Percentiles rank a stretch among this genome's conserved stretches.
Conservation (phyloP, 2,329 filamentous ascomycete genomes). For the Penicillium sp. region DNA sequence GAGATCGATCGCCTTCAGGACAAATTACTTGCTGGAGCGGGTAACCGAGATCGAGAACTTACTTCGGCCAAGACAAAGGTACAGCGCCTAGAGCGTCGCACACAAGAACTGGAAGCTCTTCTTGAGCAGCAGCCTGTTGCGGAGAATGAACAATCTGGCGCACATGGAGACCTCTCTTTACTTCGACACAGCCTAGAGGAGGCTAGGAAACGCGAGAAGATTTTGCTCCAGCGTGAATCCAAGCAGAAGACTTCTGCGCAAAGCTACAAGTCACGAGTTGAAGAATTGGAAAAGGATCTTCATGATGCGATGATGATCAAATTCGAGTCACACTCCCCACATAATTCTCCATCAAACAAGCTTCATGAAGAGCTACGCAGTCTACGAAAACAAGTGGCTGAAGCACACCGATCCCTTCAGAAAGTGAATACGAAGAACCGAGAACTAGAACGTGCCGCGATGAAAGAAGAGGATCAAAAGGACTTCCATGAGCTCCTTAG, state of each 20-base stretch:
- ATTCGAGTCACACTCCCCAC: constrained; percentile 52
- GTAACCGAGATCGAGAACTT: constrained; percentile 50
- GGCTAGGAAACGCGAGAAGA: constrained; percentile 64
- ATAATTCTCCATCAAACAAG: constrained; percentile 49
- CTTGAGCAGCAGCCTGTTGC: constrained; percentile 54
- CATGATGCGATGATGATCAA: constrained; percentile 59
- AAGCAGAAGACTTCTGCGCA: constrained; percentile 62
- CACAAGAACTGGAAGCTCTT: constrained; percentile 51
- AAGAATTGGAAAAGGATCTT: constrained; percentile 65
- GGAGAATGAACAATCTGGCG: constrained; percentile 33
- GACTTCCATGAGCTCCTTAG: constrained; percentile 49
- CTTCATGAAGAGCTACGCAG: constrained; percentile 55
- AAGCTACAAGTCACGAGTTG: constrained; percentile 62
- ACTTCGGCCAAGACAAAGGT: constrained; percentile 58
- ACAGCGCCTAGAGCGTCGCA: constrained; percentile 60
- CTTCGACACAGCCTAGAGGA: constrained; percentile 63
- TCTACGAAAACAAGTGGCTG: constrained; percentile 60
- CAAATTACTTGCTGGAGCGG: constrained; percentile 46
- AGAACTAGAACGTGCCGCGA: constrained; percentile 51
- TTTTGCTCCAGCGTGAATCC: constrained; percentile 64
- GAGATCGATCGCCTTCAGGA: constrained; percentile 51
- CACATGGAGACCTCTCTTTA: constrained; percentile 54
- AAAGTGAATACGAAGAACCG: constrained; percentile 54
- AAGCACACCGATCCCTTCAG: constrained; percentile 59
- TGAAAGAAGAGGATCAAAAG: constrained; percentile 43